Percentiles rank a stretch among this genome's conserved stretches.
phyloP scores from a whole-genome alignment of 345 rosid genomes.

The Kandelia obovata region DNA sequence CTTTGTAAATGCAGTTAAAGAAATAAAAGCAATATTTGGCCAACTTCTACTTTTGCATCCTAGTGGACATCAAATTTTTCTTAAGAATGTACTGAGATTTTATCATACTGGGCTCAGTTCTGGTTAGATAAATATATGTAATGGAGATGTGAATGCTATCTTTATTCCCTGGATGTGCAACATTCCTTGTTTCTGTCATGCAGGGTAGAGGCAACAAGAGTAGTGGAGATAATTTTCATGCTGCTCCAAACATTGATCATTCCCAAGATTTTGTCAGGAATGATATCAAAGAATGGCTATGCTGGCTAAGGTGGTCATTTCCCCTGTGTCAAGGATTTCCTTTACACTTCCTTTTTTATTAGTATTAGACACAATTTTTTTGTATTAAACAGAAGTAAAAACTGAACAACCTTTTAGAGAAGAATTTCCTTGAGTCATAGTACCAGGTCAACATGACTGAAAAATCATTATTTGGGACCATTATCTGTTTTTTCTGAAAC shows the following conservation, averaged over 20 bases:
- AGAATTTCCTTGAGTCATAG: background rate
- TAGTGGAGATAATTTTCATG: conserved; percentile 96
- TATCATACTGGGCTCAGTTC: no score
- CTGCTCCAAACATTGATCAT: conserved; percentile 98
- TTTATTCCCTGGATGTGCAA: background rate
- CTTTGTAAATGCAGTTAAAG: background rate
- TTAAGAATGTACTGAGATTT: background rate
- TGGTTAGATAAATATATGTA: no score
- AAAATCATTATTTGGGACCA: background rate
- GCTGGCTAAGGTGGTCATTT: conserved; percentile 71
- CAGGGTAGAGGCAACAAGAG: conserved; percentile 98
- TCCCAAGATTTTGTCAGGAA: conserved; percentile 94
- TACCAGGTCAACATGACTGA: no score
- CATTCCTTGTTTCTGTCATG: conserved; percentile 15
- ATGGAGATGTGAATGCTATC: no score
- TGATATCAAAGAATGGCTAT: conserved; percentile 90
- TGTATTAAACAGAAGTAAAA: background rate
- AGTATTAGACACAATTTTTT: background rate
- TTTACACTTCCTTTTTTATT: background rate
- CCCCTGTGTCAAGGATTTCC: conserved; percentile 4
- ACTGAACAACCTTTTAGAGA: background rate
- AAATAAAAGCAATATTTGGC: background rate
- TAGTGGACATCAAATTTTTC: background rate
- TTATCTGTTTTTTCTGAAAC: background rate
- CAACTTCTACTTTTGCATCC: background rate